These are phyloP conservation scores for Teunomyces aglyptinius DNA, from an alignment of 805 yeast species.

Conservation along the genomic window DNA sequence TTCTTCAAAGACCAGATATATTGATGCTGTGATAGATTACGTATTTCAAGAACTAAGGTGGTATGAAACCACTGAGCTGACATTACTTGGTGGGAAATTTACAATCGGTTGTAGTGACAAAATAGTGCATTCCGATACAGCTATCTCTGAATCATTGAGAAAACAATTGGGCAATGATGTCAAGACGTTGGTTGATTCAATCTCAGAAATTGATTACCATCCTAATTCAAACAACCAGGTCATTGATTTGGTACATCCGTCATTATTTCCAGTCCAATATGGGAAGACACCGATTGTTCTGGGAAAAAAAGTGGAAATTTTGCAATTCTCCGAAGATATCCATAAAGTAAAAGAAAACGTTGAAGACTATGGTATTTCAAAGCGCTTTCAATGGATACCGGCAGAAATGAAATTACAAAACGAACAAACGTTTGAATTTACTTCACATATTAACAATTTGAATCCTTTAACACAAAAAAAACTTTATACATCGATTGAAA, in stretches of 20 bases:
- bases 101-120: slow-evolving; percentile 7
- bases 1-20: slow-evolving; percentile 1
- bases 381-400: no score
- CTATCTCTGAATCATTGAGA: slow-evolving; percentile 2
- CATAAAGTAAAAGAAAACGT: no score
- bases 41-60: slow-evolving; percentile 15
- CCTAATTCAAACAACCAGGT: slow-evolving; percentile 13
- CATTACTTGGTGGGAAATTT: slow-evolving; percentile 5
- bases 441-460: slow-evolving; percentile 41
- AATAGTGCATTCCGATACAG: slow-evolving; percentile 8
- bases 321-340: not conserved
- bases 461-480: slow-evolving; percentile 27
- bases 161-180: not conserved
- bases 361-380: no score
- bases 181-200: slow-evolving; percentile 3
- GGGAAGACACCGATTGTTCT: slow-evolving; percentile 9
- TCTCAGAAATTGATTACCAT: slow-evolving; percentile 11
- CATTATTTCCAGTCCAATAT: slow-evolving; percentile 17
- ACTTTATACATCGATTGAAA: slow-evolving; percentile 29
- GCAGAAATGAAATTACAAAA: slow-evolving; percentile 7
- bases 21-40: slow-evolving; percentile 13
- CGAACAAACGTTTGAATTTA: slow-evolving; percentile 15
- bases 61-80: slow-evolving; percentile 10
- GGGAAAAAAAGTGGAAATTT: not conserved
- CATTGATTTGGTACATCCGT: slow-evolving; percentile 21